phyloP scores from a whole-genome alignment of 2,329 filamentous ascomycete species.

The Ilyonectria destructans region DNA sequence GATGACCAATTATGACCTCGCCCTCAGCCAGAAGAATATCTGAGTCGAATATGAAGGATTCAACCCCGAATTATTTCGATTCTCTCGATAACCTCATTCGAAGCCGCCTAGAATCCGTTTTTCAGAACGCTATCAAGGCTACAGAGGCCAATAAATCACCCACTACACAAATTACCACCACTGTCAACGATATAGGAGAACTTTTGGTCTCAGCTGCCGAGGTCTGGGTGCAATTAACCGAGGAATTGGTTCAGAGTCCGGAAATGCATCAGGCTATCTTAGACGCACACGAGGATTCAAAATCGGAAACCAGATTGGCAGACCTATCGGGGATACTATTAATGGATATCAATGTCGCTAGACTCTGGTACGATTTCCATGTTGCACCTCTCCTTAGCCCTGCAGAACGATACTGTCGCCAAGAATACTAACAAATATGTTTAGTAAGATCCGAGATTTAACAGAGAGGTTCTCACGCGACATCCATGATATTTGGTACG shows the following conservation, averaged over 20 bases:
- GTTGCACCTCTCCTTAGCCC: not conserved
- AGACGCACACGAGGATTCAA: slow-evolving; percentile 50
- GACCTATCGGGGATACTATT: slow-evolving; percentile 51
- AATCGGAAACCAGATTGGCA: slow-evolving; percentile 45
- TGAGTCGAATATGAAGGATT: not conserved
- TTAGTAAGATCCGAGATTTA: not conserved
- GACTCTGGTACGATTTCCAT: slow-evolving; percentile 33
- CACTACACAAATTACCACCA: slow-evolving; percentile 38
- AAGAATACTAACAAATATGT: not conserved
- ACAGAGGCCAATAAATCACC: slow-evolving; percentile 1
- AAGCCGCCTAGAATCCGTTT: not conserved
- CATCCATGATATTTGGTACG: not conserved
- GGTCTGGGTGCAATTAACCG: slow-evolving; percentile 53
- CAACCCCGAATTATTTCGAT: not conserved
- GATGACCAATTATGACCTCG: not conserved
- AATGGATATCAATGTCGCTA: slow-evolving; percentile 50
- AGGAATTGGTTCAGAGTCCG: slow-evolving; percentile 51
- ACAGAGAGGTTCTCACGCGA: not conserved
- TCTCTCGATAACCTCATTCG: not conserved
- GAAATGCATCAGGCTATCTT: slow-evolving; percentile 51
- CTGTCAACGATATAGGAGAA: slow-evolving; percentile 56
- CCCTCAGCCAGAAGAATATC: not conserved
- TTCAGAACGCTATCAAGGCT: not conserved
- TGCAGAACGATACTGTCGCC: not conserved
- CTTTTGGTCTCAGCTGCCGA: slow-evolving; percentile 53